phyloP scores from a whole-genome alignment of 192 early-diverging fungal species.

The Podila minutissima region DNA sequence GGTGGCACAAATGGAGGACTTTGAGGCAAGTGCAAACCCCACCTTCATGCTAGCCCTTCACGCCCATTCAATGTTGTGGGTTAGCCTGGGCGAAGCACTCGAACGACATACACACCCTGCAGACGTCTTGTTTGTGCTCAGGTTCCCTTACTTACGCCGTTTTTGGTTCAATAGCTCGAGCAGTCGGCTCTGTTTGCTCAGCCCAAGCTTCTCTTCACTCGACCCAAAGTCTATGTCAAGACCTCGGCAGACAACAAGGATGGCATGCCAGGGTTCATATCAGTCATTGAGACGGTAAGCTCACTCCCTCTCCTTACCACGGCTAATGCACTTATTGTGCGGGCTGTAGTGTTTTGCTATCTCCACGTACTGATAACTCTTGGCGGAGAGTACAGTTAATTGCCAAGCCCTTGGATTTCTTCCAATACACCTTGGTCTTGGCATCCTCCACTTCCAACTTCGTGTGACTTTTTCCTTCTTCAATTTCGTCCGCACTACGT shows the following conservation, averaged over 20 bases:
- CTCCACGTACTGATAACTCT: no score
- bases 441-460: no score
- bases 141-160: not conserved
- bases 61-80: no score
- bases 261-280: slow-evolving; percentile 74
- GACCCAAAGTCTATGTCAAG: slow-evolving; percentile 79
- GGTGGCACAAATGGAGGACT: slow-evolving; percentile 47
- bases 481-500: no score
- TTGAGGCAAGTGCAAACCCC: slow-evolving; percentile 8
- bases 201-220: slow-evolving; percentile 66
- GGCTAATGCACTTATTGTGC: no score
- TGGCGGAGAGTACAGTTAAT: no score
- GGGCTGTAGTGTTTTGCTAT: no score
- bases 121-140: not conserved
- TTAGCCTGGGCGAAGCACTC: no score
- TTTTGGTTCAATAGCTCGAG: slow-evolving; percentile 10
- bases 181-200: slow-evolving; percentile 12
- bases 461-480: no score
- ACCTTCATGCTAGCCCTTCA: not conserved
- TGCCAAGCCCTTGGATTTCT: no score
- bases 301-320: no score
- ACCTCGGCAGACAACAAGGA: slow-evolving; percentile 67
- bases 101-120: not conserved
- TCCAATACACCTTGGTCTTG: no score
- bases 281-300: slow-evolving; percentile 66